Evolutionary conservation across 805 yeast species (phyloP).

Genomic region (Pichia cephalocereana): DNA sequence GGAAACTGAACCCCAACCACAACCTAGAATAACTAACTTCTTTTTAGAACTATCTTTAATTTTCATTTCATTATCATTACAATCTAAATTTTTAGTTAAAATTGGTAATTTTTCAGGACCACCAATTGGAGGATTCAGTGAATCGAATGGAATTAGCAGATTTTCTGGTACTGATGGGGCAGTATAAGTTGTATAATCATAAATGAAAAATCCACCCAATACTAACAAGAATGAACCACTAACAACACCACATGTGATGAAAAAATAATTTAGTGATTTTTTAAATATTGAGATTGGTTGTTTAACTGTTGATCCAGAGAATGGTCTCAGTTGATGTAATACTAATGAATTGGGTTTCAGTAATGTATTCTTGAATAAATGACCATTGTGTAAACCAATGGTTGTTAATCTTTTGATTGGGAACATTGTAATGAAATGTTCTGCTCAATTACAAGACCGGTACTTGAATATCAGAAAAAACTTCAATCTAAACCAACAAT

Average conservation of each 20-base stretch:
- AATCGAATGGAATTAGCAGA: slow-evolving; percentile 41
- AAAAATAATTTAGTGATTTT: slow-evolving; percentile 24
- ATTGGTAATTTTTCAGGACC: slow-evolving; percentile 69
- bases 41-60: slow-evolving; percentile 47
- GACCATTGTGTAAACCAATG: no score
- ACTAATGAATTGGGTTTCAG: no score
- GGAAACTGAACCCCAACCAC: slow-evolving; percentile 94
- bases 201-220: slow-evolving; percentile 45
- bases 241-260: slow-evolving; percentile 34
- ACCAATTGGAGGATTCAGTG: slow-evolving; percentile 47
- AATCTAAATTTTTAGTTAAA: slow-evolving; percentile 45
- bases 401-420: no score
- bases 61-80: slow-evolving; percentile 43
- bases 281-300: slow-evolving; percentile 15
- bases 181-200: slow-evolving; percentile 58
- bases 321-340: no score
- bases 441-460: no score
- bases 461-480: no score
- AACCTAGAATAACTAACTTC: slow-evolving; percentile 68
- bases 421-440: no score
- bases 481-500: no score
- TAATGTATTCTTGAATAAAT: no score
- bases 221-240: slow-evolving; percentile 33
- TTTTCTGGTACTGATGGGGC: slow-evolving; percentile 32
- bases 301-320: no score